phyloP scores from a whole-genome alignment of 2,329 filamentous ascomycete species.

The Emergomyces pasteurianus region DNA sequence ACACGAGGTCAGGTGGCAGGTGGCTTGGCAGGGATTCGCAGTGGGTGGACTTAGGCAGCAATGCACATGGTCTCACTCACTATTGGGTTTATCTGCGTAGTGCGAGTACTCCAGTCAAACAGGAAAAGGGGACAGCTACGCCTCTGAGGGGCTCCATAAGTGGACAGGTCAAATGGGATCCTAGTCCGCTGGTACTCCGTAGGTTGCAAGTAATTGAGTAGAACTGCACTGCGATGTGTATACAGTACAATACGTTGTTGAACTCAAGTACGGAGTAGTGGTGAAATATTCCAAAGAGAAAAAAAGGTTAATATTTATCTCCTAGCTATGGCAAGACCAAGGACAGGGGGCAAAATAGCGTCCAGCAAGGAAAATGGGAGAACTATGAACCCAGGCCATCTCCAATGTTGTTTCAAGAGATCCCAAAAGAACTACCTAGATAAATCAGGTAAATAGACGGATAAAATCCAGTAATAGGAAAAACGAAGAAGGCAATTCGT shows the following conservation, averaged over 20 bases:
- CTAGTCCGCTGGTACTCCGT: background rate
- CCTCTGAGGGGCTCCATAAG: background rate
- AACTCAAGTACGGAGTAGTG: no score
- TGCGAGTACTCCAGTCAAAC: background rate
- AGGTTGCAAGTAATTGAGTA: background rate
- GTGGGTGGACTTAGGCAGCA: background rate
- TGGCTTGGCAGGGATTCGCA: background rate
- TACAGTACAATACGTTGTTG: no score
- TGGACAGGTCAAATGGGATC: background rate
- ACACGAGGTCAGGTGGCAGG: constrained; percentile 6
- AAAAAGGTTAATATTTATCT: background rate
- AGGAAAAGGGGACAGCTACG: background rate
- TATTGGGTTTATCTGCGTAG: no score
- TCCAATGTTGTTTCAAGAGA: background rate
- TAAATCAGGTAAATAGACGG: background rate
- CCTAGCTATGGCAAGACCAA: background rate
- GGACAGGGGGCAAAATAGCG: no score
- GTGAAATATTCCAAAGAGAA: background rate
- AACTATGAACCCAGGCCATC: no score
- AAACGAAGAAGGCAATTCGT: background rate
- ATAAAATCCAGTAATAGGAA: background rate
- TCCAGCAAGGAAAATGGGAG: no score
- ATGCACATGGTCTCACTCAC: no score
- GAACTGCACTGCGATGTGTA: no score
- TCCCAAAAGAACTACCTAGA: background rate